Evolutionary conservation across 352 stramenopile species (phyloP), one percentile per base, ranked within the genome.

Genomic region (Globisporangium carolinianum): DNA sequence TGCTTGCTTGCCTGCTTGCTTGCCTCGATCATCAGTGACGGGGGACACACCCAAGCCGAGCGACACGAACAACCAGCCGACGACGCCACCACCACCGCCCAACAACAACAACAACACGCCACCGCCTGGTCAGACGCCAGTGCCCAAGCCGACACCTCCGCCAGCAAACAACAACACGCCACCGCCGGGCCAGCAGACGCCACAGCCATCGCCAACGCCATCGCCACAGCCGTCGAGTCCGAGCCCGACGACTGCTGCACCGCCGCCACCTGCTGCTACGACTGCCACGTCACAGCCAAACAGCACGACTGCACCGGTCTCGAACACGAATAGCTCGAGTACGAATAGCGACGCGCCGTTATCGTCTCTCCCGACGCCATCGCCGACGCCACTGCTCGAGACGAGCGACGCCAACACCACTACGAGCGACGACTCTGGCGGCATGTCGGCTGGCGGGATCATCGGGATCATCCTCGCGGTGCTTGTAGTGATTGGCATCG

Each of bases 391-490:
- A 5, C 45, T 32, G 2, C 15, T 17, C 45, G 42, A 17, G 11
- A 47, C 42, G 6, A 57, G n/a, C 17, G 50, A 17, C 52, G 47
- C 14, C 53, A 49, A 18, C 54, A 59, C 41, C 41, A 59, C 8
- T n/a, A 37, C 49, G 52, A 55, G 47, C 18, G 32, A 17, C 38
- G 45, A 47, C 47, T 58, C 55, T 1, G 51, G 58, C 51, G 62
- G 62, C 14, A 83, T 83, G 69, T 75, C 69, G 60, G 71, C 71
- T 45, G 69, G 66, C 7, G 60, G 51, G 6, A 39, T 84, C 32
- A 56, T 86, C 35, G 67, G 63, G 12, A 80, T 84, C 53, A 68
- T 86, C 59, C 53, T 71, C 11, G 69, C 58, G 5, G 69, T 82
- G 36, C 55, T 83, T 14, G 65, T 72, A 1, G 56, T 78, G 7